These are phyloP conservation scores for Pseudonitzschia pungens DNA, from an alignment of 108 stramenopile species.

Conservation along the genomic window DNA sequence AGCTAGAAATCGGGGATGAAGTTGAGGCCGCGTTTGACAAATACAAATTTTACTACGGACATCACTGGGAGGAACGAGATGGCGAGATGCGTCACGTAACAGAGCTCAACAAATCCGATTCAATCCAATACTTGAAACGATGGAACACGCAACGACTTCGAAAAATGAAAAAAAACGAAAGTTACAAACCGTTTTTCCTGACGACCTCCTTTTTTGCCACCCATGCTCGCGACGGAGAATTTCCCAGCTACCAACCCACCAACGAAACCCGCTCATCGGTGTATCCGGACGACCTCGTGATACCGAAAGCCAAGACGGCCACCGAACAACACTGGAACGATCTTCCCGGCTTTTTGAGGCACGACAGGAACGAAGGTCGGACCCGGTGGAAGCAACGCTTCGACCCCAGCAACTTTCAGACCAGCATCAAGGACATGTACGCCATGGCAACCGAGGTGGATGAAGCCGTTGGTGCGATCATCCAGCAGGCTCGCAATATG, in stretches of 20 bases:
- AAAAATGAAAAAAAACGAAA: no score
- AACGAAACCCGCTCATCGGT: constrained; percentile 49
- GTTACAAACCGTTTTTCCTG: constrained; percentile 70
- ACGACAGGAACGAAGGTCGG: constrained; percentile 62
- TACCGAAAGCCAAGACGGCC: constrained; percentile 60
- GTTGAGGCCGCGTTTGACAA: constrained; percentile 34
- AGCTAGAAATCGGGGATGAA: constrained; percentile 14
- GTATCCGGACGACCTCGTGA: constrained; percentile 62
- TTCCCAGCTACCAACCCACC: constrained; percentile 44
- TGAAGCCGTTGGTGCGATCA: constrained; percentile 53
- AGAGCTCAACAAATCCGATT: constrained; percentile 66
- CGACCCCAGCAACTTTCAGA: constrained; percentile 61
- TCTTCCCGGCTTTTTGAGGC: constrained; percentile 36
- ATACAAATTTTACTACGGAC: constrained; percentile 36
- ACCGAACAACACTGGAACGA: constrained; percentile 33
- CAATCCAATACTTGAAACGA: constrained; percentile 50
- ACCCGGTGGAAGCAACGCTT: constrained; percentile 62
- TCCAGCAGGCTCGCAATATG: constrained; percentile 57
- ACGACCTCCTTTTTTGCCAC: constrained; percentile 83
- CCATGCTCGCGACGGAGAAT: constrained; percentile 30
- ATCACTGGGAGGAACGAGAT: constrained; percentile 34
- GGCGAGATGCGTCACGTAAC: constrained; percentile 46
- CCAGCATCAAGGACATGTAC: constrained; percentile 62
- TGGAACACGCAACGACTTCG: not conserved
- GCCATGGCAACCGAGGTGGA: constrained; percentile 83